phyloP scores from a whole-genome alignment of 2,329 filamentous ascomycete species.

The Diplodia mutila region DNA sequence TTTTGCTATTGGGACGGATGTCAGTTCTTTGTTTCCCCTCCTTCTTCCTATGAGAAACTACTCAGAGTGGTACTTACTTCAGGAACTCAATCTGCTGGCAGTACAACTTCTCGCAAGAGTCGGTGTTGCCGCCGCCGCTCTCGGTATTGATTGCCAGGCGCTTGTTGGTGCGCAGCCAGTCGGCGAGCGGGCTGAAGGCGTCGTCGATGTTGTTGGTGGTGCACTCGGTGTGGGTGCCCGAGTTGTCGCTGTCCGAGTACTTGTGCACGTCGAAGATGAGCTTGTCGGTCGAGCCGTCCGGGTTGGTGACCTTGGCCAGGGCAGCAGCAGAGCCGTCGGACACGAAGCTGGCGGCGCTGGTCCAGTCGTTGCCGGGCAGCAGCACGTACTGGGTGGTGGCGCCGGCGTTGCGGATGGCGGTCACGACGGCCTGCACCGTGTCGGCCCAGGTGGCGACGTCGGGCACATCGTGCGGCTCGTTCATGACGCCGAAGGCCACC shows the following conservation, averaged over 20 bases:
- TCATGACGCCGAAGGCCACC: slow-evolving; percentile 69
- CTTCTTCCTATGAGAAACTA: not conserved
- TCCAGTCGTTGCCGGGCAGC: slow-evolving; percentile 65
- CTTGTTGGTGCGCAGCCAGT: slow-evolving; percentile 43
- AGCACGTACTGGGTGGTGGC: slow-evolving; percentile 67
- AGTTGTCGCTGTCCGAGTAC: slow-evolving; percentile 47
- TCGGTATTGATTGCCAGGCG: slow-evolving; percentile 47
- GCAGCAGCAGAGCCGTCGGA: slow-evolving; percentile 45
- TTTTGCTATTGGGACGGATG: slow-evolving; percentile 28
- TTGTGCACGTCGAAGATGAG: slow-evolving; percentile 54
- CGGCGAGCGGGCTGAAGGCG: slow-evolving; percentile 41
- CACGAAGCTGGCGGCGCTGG: slow-evolving; percentile 39
- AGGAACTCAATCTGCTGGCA: slow-evolving; percentile 40
- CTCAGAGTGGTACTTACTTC: slow-evolving; percentile 29
- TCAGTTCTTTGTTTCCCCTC: slow-evolving; percentile 3
- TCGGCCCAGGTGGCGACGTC: slow-evolving; percentile 62
- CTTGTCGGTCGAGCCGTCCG: slow-evolving; percentile 59
- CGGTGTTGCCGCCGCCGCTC: slow-evolving; percentile 46
- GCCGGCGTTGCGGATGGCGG: slow-evolving; percentile 67
- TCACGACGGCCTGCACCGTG: slow-evolving; percentile 65
- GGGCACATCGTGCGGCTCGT: slow-evolving; percentile 64
- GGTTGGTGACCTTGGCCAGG: slow-evolving; percentile 60
- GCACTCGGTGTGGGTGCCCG: slow-evolving; percentile 43
- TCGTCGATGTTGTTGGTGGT: slow-evolving; percentile 39
- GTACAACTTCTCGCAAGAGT: slow-evolving; percentile 39